A percentile compares a stretch with the other conserved stretches of the same genome.
Conservation (phyloP, 768 basidiomycete species). For the Termitomyces bulborhizus region DNA sequence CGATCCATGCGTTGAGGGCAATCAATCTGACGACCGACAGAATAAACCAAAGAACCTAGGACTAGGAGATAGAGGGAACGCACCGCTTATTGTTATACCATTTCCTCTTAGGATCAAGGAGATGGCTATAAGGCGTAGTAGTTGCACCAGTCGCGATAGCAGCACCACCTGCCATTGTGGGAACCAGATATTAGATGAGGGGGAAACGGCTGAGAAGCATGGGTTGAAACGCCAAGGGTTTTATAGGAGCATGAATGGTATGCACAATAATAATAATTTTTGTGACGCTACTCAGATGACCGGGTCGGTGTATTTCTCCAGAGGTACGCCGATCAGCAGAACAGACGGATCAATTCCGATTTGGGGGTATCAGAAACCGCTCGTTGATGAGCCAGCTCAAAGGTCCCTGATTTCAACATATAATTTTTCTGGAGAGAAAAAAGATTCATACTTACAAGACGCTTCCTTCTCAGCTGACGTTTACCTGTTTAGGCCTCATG, state of each 20-base stretch:
- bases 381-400: neutral
- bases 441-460: no score
- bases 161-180: constrained; percentile 52
- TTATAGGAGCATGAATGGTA: constrained; percentile 20
- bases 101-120: constrained; percentile 58
- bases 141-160: constrained; percentile 25
- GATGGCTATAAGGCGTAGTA: constrained; percentile 33
- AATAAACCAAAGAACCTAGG: neutral
- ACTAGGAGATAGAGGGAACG: neutral
- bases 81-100: constrained; percentile 78
- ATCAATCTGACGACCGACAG: constrained; percentile 38
- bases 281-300: constrained; percentile 23
- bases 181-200: constrained; percentile 16
- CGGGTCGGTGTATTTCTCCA: constrained; percentile 29
- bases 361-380: neutral
- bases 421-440: no score
- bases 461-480: no score
- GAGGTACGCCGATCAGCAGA: constrained; percentile 29
- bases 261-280: no score
- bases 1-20: constrained; percentile 61
- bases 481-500: neutral
- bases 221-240: constrained; percentile 19
- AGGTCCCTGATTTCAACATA: neutral
- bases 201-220: constrained; percentile 25
- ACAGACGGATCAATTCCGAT: constrained; percentile 6